Base-by-base conservation (phyloP, 768 basidiomycete species). In the Neoboletus magnificus region DNA sequence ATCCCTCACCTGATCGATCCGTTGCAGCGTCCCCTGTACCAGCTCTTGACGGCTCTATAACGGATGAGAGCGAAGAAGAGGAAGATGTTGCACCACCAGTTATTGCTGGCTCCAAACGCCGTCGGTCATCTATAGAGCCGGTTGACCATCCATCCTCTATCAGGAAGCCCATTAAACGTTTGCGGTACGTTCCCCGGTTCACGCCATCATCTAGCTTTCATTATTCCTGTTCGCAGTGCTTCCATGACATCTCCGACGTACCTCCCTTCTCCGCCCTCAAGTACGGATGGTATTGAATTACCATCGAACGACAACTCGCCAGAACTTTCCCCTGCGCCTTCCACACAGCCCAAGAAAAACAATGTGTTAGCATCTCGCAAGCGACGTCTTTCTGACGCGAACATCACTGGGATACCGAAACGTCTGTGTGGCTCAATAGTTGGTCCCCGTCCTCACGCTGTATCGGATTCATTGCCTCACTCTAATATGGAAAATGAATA, bases 361-460 rank as follows among this genome's bases (percentile, higher is more conserved):
- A 1, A n/a, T 16, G 30, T 22, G 2, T 2, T 37, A n/a, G 35
- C n/a, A 39, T 49, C 55, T 60, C 61, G 55, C 44, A 78, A 79
- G 56, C 74, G 77, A 37, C 67, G 72, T 5, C 46, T 75, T 13
- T 78, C 77, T 2, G 72, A 75, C 12, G 54, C 64, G 3, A 72
- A 69, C 9, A 42, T 37, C 2, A 36, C 57, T 0, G 33, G 39
- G 1, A n/a, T 56, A 35, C 35, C 66, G 1, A 76, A 77, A 36
- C 69, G 68, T n/a, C 66, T 68, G 0, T 60, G 65, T 39, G 20
- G 15, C 23, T 55, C 69, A 4, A 33, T 55, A 9, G 23, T 23
- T 12, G 47, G 36, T 18, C 64, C 68, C 1, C 67, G 61, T 41
- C 48, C 62, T 6, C 71, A 72, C n/a, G 25, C 61, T 3, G 64